Conservation (phyloP, 2,329 filamentous ascomycete species). For the Neodidymelliopsis sp. region DNA sequence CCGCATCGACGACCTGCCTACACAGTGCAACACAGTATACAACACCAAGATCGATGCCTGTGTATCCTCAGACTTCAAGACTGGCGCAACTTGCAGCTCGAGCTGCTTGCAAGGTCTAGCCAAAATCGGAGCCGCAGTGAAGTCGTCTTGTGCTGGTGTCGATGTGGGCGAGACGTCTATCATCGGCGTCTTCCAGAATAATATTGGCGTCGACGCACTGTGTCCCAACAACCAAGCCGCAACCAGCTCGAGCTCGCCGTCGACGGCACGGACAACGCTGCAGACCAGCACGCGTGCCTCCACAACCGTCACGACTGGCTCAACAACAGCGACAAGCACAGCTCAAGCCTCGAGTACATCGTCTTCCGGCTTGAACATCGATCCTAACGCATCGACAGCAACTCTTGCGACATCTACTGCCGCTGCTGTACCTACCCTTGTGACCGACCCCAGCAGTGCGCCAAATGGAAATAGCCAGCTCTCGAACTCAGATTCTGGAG, state of each 20-base stretch:
- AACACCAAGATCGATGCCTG: constrained; percentile 52
- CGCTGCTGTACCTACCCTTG: not conserved
- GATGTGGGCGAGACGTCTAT: constrained; percentile 50
- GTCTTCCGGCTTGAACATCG: constrained; percentile 19
- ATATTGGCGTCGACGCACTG: constrained; percentile 48
- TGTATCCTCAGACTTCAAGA: constrained; percentile 48
- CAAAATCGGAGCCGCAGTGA: constrained; percentile 44
- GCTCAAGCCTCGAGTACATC: constrained; percentile 9
- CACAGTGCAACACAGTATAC: constrained; percentile 52
- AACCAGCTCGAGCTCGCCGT: constrained; percentile 17
- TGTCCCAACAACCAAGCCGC: constrained; percentile 48
- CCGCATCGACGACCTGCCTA: constrained; percentile 50
- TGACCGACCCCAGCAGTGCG: constrained; percentile 16
- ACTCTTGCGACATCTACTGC: constrained; percentile 16
- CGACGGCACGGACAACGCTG: constrained; percentile 7
- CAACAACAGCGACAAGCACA: constrained; percentile 5
- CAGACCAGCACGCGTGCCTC: constrained; percentile 22
- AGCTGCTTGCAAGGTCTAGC: constrained; percentile 53
- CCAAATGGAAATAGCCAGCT: constrained; percentile 39
- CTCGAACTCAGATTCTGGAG: constrained; percentile 49
- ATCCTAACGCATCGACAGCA: constrained; percentile 23
- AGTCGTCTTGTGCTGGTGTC: constrained; percentile 42
- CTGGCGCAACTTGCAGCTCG: constrained; percentile 40
- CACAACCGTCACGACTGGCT: constrained; percentile 13
- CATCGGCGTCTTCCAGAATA: constrained; percentile 53